Base-by-base conservation (phyloP, 1,284 basidiomycete species). In the Trametes pubescens region DNA sequence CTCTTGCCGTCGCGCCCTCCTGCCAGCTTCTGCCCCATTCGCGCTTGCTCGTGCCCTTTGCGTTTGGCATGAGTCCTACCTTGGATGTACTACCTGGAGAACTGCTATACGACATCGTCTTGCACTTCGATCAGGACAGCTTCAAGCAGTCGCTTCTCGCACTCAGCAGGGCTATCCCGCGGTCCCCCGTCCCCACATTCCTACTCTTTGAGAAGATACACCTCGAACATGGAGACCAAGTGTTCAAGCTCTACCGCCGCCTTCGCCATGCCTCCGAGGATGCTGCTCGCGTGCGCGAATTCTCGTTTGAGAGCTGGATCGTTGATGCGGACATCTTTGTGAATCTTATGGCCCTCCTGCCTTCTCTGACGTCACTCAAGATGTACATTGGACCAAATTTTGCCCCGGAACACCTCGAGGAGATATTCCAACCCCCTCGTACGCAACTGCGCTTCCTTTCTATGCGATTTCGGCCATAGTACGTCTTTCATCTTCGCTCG, bases 401-500 rank as follows among this genome's bases (percentile, higher is more conserved):
- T 71, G 71, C 83, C 0, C 91, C 90, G 3, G 88, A 91, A 65
- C 87, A 89, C 72, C 68, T 91, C 61, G 83, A 87, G 66, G 84
- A 86, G 47, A 76, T 92, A 37, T 82, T 92, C 61, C 71, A 74
- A 47, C 65, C 75, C 67, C 74, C 84, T 64, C 70, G 76, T 74
- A 63, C 71, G 55, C 37, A 67, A 0, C 64, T 92, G 65, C 65
- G 72, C 37, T 78, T 77, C 65, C 73, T 92, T 11, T 81, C 82
- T 0, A 69, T 92, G 55, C 77, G 86, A 66, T 91, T 92, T 72
- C 80, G 85, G 56, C 90, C 90, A 14, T 92, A 91, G 90, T 91
- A 73, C 52, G 71, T 43, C 40, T 70, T 13, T n/a, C 10, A 7
- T 3, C 44, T 2, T n/a, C 0, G 32, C 4, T 56, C 47, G 9